Evolutionary conservation across 75 land plant genomes (phyloP).

Genomic region (Pinus tabuliformis): DNA sequence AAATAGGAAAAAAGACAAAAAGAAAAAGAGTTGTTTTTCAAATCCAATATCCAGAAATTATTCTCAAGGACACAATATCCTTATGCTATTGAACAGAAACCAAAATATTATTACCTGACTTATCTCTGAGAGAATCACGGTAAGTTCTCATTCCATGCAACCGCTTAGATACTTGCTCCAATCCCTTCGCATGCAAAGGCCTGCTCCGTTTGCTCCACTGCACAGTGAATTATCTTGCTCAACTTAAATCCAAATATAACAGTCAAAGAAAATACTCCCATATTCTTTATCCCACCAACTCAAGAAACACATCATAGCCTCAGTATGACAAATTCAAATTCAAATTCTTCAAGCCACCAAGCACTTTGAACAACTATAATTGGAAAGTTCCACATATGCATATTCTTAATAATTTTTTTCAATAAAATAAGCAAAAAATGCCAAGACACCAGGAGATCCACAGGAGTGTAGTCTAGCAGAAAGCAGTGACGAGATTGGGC

Average conservation of each 20-base stretch:
- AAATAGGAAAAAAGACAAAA: constrained; percentile 8
- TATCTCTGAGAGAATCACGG: constrained; percentile 26
- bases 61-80: neutral
- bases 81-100: neutral
- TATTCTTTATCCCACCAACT: neutral
- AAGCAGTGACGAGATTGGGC: too few relatives aligned
- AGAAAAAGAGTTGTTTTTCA: neutral
- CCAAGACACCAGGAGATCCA: too few relatives aligned
- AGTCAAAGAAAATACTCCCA: neutral
- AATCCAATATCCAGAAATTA: neutral
- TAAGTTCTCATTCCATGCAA: constrained; percentile 28
- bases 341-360: too few relatives aligned
- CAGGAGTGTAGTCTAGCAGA: too few relatives aligned
- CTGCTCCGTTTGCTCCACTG: constrained; percentile 72
- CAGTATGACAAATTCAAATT: neutral
- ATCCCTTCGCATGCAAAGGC: constrained; percentile 60
- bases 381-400: too few relatives aligned
- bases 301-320: neutral
- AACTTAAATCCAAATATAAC: neutral
- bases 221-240: neutral
- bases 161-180: constrained; percentile 49
- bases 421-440: too few relatives aligned
- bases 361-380: too few relatives aligned
- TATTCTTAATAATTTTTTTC: too few relatives aligned
- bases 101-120: constrained; percentile 27